Base-by-base conservation (phyloP, 1,284 basidiomycete genomes). In the Malassezia furfur region DNA sequence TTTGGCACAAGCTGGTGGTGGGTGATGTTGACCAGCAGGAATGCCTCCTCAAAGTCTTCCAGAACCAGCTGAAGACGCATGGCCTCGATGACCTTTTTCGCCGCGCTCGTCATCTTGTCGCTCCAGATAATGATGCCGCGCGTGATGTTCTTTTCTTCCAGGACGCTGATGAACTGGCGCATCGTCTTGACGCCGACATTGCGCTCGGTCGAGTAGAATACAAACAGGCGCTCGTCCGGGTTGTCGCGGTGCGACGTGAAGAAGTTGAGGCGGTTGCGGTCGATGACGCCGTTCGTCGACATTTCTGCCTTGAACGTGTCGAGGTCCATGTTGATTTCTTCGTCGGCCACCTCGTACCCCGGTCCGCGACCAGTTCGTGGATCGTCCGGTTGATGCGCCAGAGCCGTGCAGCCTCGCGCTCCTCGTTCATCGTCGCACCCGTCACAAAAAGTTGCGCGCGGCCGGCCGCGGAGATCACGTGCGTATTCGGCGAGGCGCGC, bases 341-440 rank as follows among this genome's bases (percentile, higher is more conserved):
- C 87, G 72, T 91, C 85, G 7, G 88, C 83, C 28, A 94, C 89
- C 77, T 84, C 82, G 76, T 86, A 93, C 54, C 87, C 60, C 65
- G 44, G 76, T 98, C 94, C 72, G 85, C 84, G 58, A 93, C 88
- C 55, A 99, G 84, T 78, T 99, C 94, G 76, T 96, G 91, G 50
- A 96, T 87, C 39, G 94, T 98, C 69, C 88, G 80, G 77, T 91
- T 91, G 61, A 98, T 91, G 72, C 91, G 86, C 89, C 91, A 96
- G 68, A 98, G 81, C 71, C 85, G 84, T 50, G 89, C 72, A 30
- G 75, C 68, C 60, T 77, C 70, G 41, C 76, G 65, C 51, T 77
- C 76, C 48, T 74, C 70, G 46, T 78, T 77, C 70, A 70, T 70
- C 15, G 41, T 61, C 28, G 28, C 44, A 14, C 51, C 36, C 34